phyloP scores from a whole-genome alignment of 495 filamentous ascomycete species.

The Podospora pseudoanserina region DNA sequence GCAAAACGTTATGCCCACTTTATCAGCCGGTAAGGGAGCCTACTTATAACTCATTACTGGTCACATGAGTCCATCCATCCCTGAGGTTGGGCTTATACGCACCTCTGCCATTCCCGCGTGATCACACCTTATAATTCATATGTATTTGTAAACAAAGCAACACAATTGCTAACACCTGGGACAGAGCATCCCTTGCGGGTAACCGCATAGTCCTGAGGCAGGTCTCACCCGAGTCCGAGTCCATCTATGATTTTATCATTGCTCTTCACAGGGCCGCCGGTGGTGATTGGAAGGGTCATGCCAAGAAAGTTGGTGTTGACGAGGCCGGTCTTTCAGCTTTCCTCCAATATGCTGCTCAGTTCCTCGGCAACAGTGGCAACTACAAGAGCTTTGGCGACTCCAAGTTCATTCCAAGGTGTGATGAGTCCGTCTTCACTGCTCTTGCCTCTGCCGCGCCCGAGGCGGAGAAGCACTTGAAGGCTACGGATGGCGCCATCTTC shows the following conservation, averaged over 20 bases:
- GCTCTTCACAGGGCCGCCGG: constrained; percentile 65
- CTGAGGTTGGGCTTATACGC: background rate
- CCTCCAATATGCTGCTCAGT: constrained; percentile 81
- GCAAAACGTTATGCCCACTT: constrained; percentile 90
- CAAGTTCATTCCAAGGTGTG: constrained; percentile 85
- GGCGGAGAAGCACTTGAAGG: constrained; percentile 62
- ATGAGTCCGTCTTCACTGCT: constrained; percentile 61
- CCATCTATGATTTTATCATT: constrained; percentile 88
- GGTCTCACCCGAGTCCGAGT: constrained; percentile 83
- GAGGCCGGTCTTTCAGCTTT: constrained; percentile 69
- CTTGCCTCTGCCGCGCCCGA: constrained; percentile 62
- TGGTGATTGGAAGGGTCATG: constrained; percentile 76
- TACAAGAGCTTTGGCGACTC: constrained; percentile 95
- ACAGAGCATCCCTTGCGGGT: constrained; percentile 78
- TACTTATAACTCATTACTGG: background rate
- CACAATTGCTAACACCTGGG: background rate
- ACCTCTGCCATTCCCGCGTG: background rate
- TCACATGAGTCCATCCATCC: background rate
- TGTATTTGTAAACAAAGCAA: background rate
- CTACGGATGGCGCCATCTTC: constrained; percentile 71
- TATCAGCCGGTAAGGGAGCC: constrained; percentile 65
- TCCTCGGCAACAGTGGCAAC: constrained; percentile 88
- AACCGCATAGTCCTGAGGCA: constrained; percentile 84
- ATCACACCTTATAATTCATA: background rate
- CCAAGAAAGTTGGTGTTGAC: constrained; percentile 64